Percentiles rank a stretch among this genome's conserved stretches.
Conservation (phyloP, 164 flowering plant genomes). For the Litsea cubeba region DNA sequence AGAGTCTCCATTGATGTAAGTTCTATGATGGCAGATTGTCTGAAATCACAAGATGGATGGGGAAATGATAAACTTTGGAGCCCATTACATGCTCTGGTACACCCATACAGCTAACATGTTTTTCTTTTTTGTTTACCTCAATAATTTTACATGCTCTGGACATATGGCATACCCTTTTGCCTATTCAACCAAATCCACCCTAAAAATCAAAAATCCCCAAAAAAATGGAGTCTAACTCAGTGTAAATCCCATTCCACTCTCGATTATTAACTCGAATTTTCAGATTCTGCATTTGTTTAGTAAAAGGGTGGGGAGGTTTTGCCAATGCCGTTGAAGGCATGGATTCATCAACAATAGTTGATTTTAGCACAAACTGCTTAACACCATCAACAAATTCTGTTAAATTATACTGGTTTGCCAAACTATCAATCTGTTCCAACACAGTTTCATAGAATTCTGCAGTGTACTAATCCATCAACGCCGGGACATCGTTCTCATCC, state of each 20-base stretch:
- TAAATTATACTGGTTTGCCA: conserved; percentile 82
- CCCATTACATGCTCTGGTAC: no score
- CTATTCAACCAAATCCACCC: conserved; percentile 74
- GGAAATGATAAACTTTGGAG: no score
- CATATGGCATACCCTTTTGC: conserved; percentile 78
- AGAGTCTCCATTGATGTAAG: no score
- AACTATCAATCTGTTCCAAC: conserved; percentile 65
- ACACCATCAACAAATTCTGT: conserved; percentile 79
- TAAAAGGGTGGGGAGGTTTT: conserved; percentile 39
- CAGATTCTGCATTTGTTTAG: conserved; percentile 57
- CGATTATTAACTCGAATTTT: conserved; percentile 40
- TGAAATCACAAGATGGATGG: no score
- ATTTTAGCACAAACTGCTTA: conserved; percentile 61
- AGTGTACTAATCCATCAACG: conserved; percentile 68
- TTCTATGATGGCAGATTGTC: no score
- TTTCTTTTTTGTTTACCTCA: no score
- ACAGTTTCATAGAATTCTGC: conserved; percentile 63
- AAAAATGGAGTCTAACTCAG: conserved; percentile 60
- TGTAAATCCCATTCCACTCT: conserved; percentile 68
- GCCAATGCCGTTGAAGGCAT: conserved; percentile 37
- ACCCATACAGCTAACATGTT: no score
- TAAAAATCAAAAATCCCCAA: conserved; percentile 51
- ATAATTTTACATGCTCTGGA: no score
- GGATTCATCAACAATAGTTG: conserved; percentile 26
- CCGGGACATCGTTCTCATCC: conserved; percentile 90